phyloP scores from a whole-genome alignment of 2,329 filamentous ascomycete species.

The Zymoseptoria crescenta region DNA sequence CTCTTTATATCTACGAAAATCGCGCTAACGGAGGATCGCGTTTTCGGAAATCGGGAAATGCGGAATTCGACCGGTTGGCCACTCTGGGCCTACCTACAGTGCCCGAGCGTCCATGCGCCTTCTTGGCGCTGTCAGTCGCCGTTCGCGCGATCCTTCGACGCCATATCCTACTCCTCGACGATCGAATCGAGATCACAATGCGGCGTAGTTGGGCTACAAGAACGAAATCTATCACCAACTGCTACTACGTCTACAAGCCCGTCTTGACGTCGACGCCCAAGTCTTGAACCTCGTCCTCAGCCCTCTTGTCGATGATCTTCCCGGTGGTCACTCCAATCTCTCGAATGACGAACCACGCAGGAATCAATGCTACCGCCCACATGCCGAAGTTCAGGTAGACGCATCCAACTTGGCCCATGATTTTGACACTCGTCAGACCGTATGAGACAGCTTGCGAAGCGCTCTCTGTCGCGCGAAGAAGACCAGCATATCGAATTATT shows the following conservation, averaged over 20 bases:
- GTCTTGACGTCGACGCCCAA: neutral
- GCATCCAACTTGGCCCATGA: conserved; percentile 58
- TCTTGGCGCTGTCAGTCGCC: too few species aligned
- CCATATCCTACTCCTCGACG: too few species aligned
- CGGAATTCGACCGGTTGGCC: too few species aligned
- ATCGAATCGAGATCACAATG: too few species aligned
- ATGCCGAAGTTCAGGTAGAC: conserved; percentile 65
- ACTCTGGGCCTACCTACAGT: too few species aligned
- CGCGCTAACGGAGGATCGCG: too few species aligned
- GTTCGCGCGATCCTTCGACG: too few species aligned
- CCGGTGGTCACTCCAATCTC: conserved; percentile 40
- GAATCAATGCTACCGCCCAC: conserved; percentile 56
- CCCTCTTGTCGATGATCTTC: conserved; percentile 8
- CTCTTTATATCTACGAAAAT: too few species aligned
- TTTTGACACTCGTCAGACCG: conserved; percentile 52
- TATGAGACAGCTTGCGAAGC: conserved; percentile 68
- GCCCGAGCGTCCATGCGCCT: too few species aligned
- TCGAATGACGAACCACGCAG: conserved; percentile 59
- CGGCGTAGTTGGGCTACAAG: neutral
- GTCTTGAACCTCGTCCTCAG: neutral
- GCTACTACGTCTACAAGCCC: neutral
- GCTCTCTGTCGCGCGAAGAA: conserved; percentile 63
- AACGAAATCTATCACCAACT: neutral
- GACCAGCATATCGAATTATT: conserved; percentile 58
- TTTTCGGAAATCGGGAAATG: too few species aligned